phyloP scores from a whole-genome alignment of 495 filamentous ascomycete genomes.

The Pseudotulostoma volvatum region DNA sequence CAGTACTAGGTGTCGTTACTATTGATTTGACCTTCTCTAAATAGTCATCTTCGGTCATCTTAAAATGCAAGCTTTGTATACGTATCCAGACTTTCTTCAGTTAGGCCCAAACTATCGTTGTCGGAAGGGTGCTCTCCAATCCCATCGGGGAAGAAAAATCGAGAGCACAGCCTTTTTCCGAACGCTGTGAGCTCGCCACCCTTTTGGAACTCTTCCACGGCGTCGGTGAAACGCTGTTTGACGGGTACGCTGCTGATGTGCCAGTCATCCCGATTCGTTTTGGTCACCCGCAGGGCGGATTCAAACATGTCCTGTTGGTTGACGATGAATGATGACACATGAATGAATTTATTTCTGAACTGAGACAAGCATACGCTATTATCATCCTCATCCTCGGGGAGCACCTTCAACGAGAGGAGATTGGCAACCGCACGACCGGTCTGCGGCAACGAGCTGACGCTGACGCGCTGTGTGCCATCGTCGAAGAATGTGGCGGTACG shows the following conservation, averaged over 20 bases:
- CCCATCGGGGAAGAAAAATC: constrained; percentile 34
- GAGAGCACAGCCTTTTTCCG: constrained; percentile 34
- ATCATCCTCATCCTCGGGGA: constrained; percentile 30
- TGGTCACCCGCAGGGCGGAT: constrained; percentile 34
- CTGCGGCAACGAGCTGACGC: constrained; percentile 28
- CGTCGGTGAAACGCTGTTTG: constrained; percentile 27
- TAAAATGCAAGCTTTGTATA: constrained; percentile 23
- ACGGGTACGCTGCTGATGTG: constrained; percentile 26
- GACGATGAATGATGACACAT: constrained; percentile 29
- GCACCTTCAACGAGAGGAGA: constrained; percentile 24
- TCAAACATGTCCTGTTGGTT: constrained; percentile 38
- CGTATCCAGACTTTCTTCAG: constrained; percentile 45
- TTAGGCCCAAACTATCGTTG: constrained; percentile 31
- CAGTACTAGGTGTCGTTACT: too few species aligned
- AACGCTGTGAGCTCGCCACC: constrained; percentile 31
- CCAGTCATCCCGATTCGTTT: constrained; percentile 39
- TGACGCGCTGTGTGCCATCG: constrained; percentile 26
- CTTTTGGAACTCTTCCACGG: constrained; percentile 19
- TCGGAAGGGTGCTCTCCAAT: constrained; percentile 20
- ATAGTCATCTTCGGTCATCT: constrained; percentile 1
- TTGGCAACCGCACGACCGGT: constrained; percentile 27
- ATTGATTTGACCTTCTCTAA: background rate
- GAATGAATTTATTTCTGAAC: constrained; percentile 26
- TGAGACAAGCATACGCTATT: constrained; percentile 11
- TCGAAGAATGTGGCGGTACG: constrained; percentile 27